These are phyloP conservation scores for Dalbergia oliveri DNA, from an alignment of 306 rosid genomes.

Conservation along the genomic window DNA sequence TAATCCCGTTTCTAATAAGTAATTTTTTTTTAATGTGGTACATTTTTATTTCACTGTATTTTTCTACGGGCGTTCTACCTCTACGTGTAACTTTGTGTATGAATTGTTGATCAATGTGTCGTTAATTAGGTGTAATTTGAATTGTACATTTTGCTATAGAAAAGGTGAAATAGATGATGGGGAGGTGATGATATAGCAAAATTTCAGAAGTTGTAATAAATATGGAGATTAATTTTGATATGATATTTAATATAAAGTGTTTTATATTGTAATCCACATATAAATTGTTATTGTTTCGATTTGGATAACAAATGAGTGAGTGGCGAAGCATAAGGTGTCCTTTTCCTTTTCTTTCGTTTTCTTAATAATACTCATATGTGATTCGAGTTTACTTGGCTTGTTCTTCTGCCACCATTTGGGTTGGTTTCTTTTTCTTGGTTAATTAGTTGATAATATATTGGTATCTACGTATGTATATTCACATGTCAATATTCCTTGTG, in stretches of 20 bases:
- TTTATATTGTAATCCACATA: not conserved
- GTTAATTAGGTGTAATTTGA: constrained; percentile 27
- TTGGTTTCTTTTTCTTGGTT: not conserved
- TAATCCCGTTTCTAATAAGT: not conserved
- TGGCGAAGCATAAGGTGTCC: constrained; percentile 46
- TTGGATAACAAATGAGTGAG: constrained; percentile 34
- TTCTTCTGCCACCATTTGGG: not conserved
- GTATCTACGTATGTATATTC: constrained; percentile 30
- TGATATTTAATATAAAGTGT: not conserved
- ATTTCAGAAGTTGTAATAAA: constrained; percentile 42
- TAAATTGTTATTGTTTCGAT: not conserved
- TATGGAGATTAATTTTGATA: not conserved
- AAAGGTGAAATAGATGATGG: constrained; percentile 17
- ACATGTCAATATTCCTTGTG: constrained; percentile 11
- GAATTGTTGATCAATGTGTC: not conserved
- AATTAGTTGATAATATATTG: not conserved
- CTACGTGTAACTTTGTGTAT: constrained; percentile 13
- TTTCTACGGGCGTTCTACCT: not conserved
- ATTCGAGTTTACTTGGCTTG: not conserved
- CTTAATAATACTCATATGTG: constrained; percentile 15
- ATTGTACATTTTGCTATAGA: constrained; percentile 58
- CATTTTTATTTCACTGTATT: not conserved
- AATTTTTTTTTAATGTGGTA: not conserved
- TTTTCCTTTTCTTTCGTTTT: constrained; percentile 54
- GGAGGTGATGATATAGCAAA: constrained; percentile 46